These are phyloP conservation scores for Pyrus communis DNA, from an alignment of 306 rosid genomes.

Conservation along the genomic window DNA sequence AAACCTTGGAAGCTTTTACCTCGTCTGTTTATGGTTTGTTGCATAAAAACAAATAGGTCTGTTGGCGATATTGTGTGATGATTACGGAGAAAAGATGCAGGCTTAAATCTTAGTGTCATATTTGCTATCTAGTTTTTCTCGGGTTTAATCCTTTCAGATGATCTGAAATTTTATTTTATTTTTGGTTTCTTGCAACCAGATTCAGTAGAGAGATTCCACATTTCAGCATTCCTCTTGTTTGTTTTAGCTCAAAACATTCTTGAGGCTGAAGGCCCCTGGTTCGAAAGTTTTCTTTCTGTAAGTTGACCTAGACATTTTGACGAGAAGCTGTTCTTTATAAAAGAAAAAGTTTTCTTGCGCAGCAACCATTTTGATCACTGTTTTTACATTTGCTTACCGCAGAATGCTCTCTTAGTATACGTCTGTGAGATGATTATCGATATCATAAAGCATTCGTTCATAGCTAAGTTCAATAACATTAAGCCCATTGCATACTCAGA, in stretches of 20 bases:
- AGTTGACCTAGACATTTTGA: conserved; percentile 26
- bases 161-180: not conserved
- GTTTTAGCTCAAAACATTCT: conserved; percentile 97
- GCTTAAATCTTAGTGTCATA: not conserved
- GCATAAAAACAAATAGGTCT: not conserved
- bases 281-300: conserved; percentile 71
- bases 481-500: conserved; percentile 86
- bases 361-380: not conserved
- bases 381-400: conserved; percentile 28
- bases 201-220: conserved; percentile 97
- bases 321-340: not conserved
- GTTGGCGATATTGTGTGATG: not conserved
- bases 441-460: conserved; percentile 90
- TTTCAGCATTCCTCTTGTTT: conserved; percentile 77
- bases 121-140: conserved; percentile 5
- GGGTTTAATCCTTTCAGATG: not conserved
- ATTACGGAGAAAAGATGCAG: not conserved
- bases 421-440: conserved; percentile 81
- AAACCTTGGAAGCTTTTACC: not conserved
- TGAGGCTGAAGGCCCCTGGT: conserved; percentile 99
- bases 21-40: not conserved
- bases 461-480: conserved; percentile 86
- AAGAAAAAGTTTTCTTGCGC: conserved; percentile 15
- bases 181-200: conserved; percentile 47
- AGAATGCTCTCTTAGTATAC: conserved; percentile 78